Base-by-base conservation (phyloP, 306 rosid genomes). In the Clitoria ternatea region DNA sequence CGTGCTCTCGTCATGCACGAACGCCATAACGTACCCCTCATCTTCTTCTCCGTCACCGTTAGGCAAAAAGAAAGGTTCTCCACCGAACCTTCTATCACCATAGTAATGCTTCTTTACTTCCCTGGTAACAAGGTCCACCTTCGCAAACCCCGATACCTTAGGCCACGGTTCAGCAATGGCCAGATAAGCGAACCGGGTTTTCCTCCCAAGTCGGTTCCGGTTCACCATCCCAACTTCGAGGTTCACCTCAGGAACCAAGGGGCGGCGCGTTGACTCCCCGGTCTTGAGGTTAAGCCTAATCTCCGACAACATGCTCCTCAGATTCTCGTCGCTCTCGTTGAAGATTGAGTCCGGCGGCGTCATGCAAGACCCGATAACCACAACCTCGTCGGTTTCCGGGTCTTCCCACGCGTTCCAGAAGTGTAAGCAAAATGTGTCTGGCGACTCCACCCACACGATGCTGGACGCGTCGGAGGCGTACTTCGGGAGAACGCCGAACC, bases 331-430 rank as follows among this genome's bases (percentile, higher is more conserved):
- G 1, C 78, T 69, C 19, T 92, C 97, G 49, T 84, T 85, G 80
- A 92, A 92, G 8, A 92, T 72, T 0, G 96, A 87, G 39, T 92
- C 97, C 3, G 97, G 77, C 0, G 97, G 94, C 17, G 81, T 80
- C 94, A 92, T 92, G 77, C 96, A 92, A 0, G 97, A 87, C 18
- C 94, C 91, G 4, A 89, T 56, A 0, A 89, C 78, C 0, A 92
- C 92, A 0, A 92, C 86, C 7, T 84, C 92, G 0, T 74, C 57
- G 0, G 49, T 74, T 0, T 80, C 78, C 0, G 40, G 55, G 30
- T 92, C 96, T 59, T 92, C 97, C 97, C 97, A 92, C 4, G 97
- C 91, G 72, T 92, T 92, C 81, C 90, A 89, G 0, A 92, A 57
- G 70, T 92, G 97, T 56, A 92, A 92, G 17, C 94, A 89, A 24